Evolutionary conservation across 768 basidiomycete genomes (phyloP), one percentile per base, ranked within the genome.

Genomic region (Tricholoma sp.): DNA sequence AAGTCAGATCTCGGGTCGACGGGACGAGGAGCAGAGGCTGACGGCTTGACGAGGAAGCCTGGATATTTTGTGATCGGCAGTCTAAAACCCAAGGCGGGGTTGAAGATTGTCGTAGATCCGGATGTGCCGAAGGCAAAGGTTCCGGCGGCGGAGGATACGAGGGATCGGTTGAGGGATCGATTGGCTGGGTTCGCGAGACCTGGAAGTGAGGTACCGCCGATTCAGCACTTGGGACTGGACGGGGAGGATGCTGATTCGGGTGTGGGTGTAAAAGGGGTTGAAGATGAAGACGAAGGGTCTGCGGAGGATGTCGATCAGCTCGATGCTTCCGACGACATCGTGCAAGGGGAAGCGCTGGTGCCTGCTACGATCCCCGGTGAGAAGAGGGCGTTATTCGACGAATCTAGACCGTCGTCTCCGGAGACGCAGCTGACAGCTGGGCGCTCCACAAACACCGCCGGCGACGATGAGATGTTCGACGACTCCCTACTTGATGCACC

Each of bases 151-250:
- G n/a, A n/a, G n/a, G n/a, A n/a, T n/a, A n/a, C n/a, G n/a, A n/a
- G n/a, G n/a, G n/a, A n/a, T n/a, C n/a, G n/a, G n/a, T n/a, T n/a
- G n/a, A n/a, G n/a, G n/a, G 24, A 70, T 52, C 77, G 69, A 52
- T 64, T 90, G 57, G 76, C 71, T 45, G 77, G 70, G 9, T 89
- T 85, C 71, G 78, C 84, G 10, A 74, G 83, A 61, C 66, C 65
- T 32, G 83, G 82, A 37, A 78, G 75, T 59, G 76, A 73, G 45
- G 27, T 64, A 18, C 58, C 60, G 24, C 58, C 24, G 37, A 59
- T 64, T 2, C 57, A 65, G 39, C 60, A 59, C 9, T 27, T 47
- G 5, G 64, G 61, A 14, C 61, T 66, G n/a, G 57, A 63, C 1
- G 71, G 67, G 34, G 62, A 60, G 31, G 67, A 68, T 31, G 52